Evolutionary conservation across 768 basidiomycete species (phyloP), one percentile per base, ranked within the genome.

Genomic region (Trametes cinnabarina): DNA sequence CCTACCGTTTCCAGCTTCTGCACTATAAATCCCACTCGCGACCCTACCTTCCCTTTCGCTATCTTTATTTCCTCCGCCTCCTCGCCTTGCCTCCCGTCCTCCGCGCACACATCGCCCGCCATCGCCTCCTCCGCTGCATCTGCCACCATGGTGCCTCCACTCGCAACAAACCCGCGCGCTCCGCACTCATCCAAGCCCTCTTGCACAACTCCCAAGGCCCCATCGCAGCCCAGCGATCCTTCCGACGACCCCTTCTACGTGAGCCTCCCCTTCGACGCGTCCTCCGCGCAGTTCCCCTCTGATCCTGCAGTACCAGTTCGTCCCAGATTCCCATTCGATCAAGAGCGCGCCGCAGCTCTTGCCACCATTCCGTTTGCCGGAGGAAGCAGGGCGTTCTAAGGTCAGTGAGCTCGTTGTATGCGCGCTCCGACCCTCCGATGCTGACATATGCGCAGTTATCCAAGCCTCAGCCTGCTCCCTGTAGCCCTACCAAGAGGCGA

Each of bases 141-240:
- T 28, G 22, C 60, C 40, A 51, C 63, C 61, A 77, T 78, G 75
- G 73, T 74, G 61, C 65, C 76, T 69, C 77, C 82, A 70, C 58
- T 77, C 66, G 73, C 76, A 15, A 76, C 77, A 22, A 67, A 71
- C 9, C 74, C 77, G 12, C 74, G 73, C 65, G 61, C 62, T 52
- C 71, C 72, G 25, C 60, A 30, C 66, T 14, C 53, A 23, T 50
- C 43, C 46, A 42, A 32, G 50, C 17, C 47, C 20, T 8, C 4
- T 17, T 51, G 39, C 28, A 22, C 57, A 8, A 32, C 47, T 2
- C 41, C 57, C 4, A 61, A 53, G 30, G 40, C 54, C 32, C 57
- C 59, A 22, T 15, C 68, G 65, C 61, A 68, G 62, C 70, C 67
- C 58, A 59, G 70, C 55, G 62, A 68, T 56, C 56, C 65, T 41